Evolutionary conservation across 805 yeast species (phyloP).

Genomic region (Candida ponderosae): DNA sequence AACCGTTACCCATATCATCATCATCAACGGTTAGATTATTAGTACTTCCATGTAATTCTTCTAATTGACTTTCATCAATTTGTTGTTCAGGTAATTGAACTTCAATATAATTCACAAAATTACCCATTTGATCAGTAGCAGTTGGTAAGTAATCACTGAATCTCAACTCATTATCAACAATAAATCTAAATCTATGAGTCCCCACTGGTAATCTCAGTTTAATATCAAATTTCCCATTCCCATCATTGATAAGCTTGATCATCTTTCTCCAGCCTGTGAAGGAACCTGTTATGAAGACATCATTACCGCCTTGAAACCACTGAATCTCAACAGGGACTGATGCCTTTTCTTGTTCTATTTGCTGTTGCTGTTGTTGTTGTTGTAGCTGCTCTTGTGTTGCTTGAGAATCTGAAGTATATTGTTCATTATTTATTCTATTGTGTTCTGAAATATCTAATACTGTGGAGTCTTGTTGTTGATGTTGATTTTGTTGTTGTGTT

Average conservation of each 20-base stretch:
- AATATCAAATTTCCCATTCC: conserved; percentile 50
- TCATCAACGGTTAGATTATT: conserved; percentile 59
- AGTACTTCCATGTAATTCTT: conserved; percentile 40
- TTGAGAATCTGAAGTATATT: conserved; percentile 3
- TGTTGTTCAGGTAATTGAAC: conserved; percentile 33
- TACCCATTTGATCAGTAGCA: conserved; percentile 96
- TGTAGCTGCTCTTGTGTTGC: conserved; percentile 1
- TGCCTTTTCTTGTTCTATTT: not conserved
- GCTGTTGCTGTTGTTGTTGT: conserved; percentile 3
- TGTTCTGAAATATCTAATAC: conserved; percentile 5
- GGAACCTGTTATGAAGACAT: conserved; percentile 94
- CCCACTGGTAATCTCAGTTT: conserved; percentile 80
- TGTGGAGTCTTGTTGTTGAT: conserved; percentile 3
- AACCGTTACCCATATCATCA: conserved; percentile 80
- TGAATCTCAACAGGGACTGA: conserved; percentile 56
- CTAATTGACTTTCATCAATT: conserved; percentile 16
- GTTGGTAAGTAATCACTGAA: conserved; percentile 88
- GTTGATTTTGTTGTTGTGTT: conserved; percentile 1
- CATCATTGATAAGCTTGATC: conserved; percentile 71
- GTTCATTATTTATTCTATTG: conserved; percentile 1
- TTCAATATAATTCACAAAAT: conserved; percentile 87
- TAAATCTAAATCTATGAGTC: conserved; percentile 88
- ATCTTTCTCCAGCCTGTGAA: conserved; percentile 98
- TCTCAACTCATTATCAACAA: conserved; percentile 87
- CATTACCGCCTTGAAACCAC: conserved; percentile 96